Evolutionary conservation across 805 yeast species (phyloP).

Genomic region (Monosporozyma siamensis): DNA sequence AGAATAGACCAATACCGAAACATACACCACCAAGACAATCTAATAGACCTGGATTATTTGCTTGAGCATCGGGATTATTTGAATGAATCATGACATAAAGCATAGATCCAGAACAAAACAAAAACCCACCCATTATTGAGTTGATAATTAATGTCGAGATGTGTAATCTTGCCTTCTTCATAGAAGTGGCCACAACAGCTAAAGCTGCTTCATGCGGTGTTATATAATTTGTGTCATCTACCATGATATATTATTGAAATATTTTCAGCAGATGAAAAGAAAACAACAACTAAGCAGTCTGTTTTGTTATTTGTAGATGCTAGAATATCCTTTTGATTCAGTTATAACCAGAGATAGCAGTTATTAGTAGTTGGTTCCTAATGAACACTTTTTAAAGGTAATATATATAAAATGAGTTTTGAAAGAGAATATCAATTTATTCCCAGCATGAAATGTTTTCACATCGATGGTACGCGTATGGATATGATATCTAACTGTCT

Average conservation of each 20-base stretch:
- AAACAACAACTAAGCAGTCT: too few relatives aligned
- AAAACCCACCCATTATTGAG: slow-evolving; percentile 58
- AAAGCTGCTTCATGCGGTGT: slow-evolving; percentile 76
- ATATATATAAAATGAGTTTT: too few relatives aligned
- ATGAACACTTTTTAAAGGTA: too few relatives aligned
- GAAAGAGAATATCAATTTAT: too few relatives aligned
- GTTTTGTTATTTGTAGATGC: background rate
- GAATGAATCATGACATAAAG: slow-evolving; percentile 48
- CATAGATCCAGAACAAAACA: slow-evolving; percentile 70
- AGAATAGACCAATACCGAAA: slow-evolving; percentile 66
- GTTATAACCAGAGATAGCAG: too few relatives aligned
- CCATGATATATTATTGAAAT: slow-evolving; percentile 23
- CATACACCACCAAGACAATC: slow-evolving; percentile 49
- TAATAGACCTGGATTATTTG: slow-evolving; percentile 42
- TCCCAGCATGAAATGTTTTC: too few relatives aligned
- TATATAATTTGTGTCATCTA: slow-evolving; percentile 46
- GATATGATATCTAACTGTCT: too few relatives aligned
- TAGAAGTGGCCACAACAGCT: slow-evolving; percentile 76
- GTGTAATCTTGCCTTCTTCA: slow-evolving; percentile 69
- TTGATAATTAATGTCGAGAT: slow-evolving; percentile 51
- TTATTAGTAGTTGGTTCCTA: too few relatives aligned
- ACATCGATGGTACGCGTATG: too few relatives aligned
- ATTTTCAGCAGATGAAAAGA: too few relatives aligned
- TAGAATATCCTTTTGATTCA: too few relatives aligned
- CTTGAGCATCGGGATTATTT: slow-evolving; percentile 34